These are phyloP conservation scores for Leucocoprinus birnbaumii DNA, from an alignment of 768 basidiomycete genomes.

Conservation along the genomic window DNA sequence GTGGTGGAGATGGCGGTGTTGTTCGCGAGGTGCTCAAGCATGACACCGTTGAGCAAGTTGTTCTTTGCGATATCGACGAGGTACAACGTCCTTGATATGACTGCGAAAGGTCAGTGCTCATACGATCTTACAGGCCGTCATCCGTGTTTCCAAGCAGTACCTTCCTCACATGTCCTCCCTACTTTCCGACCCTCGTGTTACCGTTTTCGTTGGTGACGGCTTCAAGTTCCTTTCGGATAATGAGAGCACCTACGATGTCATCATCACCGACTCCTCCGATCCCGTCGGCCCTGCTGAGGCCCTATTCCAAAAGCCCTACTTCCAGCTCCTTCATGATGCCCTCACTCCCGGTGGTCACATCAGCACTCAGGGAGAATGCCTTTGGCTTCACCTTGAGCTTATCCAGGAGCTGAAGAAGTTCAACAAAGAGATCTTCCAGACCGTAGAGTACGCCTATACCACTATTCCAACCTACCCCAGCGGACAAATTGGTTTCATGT, in stretches of 20 bases:
- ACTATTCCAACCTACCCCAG: conserved; percentile 98
- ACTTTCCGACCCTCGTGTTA: conserved; percentile 77
- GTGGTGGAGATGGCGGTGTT: conserved; percentile 97
- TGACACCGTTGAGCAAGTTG: conserved; percentile 83
- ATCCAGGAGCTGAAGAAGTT: conserved; percentile 73
- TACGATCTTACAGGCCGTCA: conserved; percentile 62
- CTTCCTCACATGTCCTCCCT: conserved; percentile 93
- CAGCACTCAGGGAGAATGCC: conserved; percentile 93
- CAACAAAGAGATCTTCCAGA: conserved; percentile 73
- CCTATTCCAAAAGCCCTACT: conserved; percentile 97
- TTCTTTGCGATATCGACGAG: conserved; percentile 98
- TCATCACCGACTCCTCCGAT: conserved; percentile 98
- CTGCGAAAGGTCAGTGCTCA: too few relatives aligned
- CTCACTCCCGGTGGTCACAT: conserved; percentile 89
- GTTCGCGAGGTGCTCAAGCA: conserved; percentile 98
- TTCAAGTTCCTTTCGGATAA: conserved; percentile 95
- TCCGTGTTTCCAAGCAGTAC: conserved; percentile 89
- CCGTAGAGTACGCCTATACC: conserved; percentile 88
- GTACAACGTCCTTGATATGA: conserved; percentile 30
- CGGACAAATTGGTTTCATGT: conserved; percentile 95
- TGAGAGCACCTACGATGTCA: conserved; percentile 88
- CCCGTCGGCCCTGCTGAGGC: conserved; percentile 93
- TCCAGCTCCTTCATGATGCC: conserved; percentile 89
- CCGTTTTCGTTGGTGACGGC: conserved; percentile 87
- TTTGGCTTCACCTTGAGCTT: conserved; percentile 91